Percentiles rank a stretch among this genome's conserved stretches.
Conservation (phyloP, 495 filamentous ascomycete species). For the Pyrenopolyporus hunteri region DNA sequence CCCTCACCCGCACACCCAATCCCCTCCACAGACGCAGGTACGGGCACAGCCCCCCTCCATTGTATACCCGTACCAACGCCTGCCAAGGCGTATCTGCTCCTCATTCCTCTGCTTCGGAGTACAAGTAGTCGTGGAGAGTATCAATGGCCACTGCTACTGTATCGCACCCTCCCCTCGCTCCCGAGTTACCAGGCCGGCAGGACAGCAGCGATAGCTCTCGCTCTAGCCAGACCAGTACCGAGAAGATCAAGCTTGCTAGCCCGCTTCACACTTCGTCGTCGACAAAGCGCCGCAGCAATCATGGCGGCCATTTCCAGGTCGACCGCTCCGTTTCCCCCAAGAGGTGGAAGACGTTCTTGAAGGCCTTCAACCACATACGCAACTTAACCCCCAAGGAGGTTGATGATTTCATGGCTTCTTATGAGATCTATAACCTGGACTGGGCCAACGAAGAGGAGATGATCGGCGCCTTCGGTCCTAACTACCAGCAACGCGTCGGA, state of each 20-base stretch:
- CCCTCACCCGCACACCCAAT: constrained; percentile 2
- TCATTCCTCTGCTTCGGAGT: background rate
- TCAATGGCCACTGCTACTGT: constrained; percentile 40
- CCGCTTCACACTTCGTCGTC: constrained; percentile 22
- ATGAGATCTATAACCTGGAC: constrained; percentile 70
- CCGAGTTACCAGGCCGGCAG: constrained; percentile 36
- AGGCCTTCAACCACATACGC: constrained; percentile 62
- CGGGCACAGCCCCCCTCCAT: constrained; percentile 2
- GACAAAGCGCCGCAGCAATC: constrained; percentile 12
- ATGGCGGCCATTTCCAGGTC: constrained; percentile 35
- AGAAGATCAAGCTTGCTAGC: constrained; percentile 36
- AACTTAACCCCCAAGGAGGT: constrained; percentile 64
- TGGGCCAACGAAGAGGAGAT: constrained; percentile 66
- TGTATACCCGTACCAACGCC: constrained; percentile 11
- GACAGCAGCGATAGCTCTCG: constrained; percentile 45
- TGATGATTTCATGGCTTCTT: constrained; percentile 70
- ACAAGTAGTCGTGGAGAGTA: constrained; percentile 18
- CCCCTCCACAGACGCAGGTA: constrained; percentile 9
- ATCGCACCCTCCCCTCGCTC: constrained; percentile 28
- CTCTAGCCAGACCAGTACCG: constrained; percentile 37
- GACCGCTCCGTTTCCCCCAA: constrained; percentile 60
- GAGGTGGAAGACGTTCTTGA: constrained; percentile 60
- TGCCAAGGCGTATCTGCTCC: constrained; percentile 1
- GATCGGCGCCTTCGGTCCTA: constrained; percentile 60
- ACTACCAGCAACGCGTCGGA: constrained; percentile 65